Evolutionary conservation across 768 basidiomycete genomes (phyloP), one percentile per base, ranked within the genome.

Genomic region (Pilatotrama ljubarskyi): DNA sequence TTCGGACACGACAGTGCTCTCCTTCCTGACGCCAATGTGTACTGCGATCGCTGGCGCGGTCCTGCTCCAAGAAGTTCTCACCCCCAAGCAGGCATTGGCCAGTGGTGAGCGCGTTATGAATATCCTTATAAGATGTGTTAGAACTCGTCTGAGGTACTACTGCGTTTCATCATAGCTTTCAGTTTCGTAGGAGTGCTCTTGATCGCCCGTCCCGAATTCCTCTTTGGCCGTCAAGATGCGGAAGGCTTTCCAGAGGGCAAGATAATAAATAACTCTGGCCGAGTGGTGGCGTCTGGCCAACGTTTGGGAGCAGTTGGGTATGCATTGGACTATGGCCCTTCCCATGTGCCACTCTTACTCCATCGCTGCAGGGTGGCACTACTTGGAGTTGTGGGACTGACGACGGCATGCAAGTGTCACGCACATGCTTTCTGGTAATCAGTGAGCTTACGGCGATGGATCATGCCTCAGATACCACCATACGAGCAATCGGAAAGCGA

Each of bases 141-240:
- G n/a, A n/a, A n/a, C n/a, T n/a, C n/a, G n/a, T n/a, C n/a, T n/a
- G n/a, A n/a, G n/a, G n/a, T n/a, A n/a, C n/a, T n/a, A n/a, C n/a
- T n/a, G 5, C 13, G 1, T 9, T 18, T 8, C 9, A 64, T 81
- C 11, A 20, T 26, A 57, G 82, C 86, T 9, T 78, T 81, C 51
- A 87, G 90, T 69, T 78, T 95, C 38, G 50, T 81, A 8, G 93
- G 93, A 0, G 91, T 93, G 14, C 68, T 94, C n/a, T 76, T 93
- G 13, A 91, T 96, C 51, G 90, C 92, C 8, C 79, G 90, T 35
- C 93, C 93, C 0, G 75, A 80, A 0, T 84, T 85, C 51, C 65
- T 96, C 6, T 95, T 96, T 65, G 87, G 86, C 2, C 56, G 62
- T 14, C 43, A 41, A 36, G 32, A 32, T 24, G 3, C 3, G 1